Base-by-base conservation (phyloP, 768 basidiomycete species). In the Boletales sp. region DNA sequence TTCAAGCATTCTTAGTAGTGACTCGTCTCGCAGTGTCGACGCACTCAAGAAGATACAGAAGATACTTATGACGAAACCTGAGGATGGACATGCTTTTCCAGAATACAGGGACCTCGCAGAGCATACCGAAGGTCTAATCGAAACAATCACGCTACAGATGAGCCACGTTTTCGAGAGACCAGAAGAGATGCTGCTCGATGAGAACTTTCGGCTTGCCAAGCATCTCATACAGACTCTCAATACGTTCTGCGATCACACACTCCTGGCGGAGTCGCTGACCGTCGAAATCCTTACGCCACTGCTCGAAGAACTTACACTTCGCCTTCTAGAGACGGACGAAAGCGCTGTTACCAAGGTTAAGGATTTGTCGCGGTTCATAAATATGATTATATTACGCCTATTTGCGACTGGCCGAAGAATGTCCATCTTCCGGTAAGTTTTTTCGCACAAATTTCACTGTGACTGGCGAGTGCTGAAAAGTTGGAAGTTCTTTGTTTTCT, bases 181-280 rank as follows among this genome's bases (percentile, higher is more conserved):
- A 2, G 83, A 87, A 28, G 83, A 90, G 46, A 72, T 94, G 35
- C 68, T 82, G 19, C 72, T 81, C 13, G 83, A 86, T 15, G 85
- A 88, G 55, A 91, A 92, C 60, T 94, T 96, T 72, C 82, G 96
- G 36, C 75, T 99, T 9, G 92, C 94, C 41, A 99, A 99, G 69
- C 96, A 98, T 68, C 81, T 98, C 46, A 95, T 98, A 55, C 94
- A 97, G 68, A 94, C 94, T 0, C 80, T 97, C 28, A 94, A 94
- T 60, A 88, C 89, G 21, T 93, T 97, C 66, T 95, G 94, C 60
- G 94, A 97, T 61, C 91, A 94, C 64, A 70, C 83, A 7, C 79
- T 90, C 54, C 78, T 99, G 42, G 90, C 93, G 11, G 89, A 94
- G 64, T 90, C 89, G 8, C 65, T 98, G 49, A 87, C 89, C 0